Evolutionary conservation across 495 filamentous ascomycete genomes (phyloP), one percentile per base, ranked within the genome.

Genomic region (Pyrenula aspistea): DNA sequence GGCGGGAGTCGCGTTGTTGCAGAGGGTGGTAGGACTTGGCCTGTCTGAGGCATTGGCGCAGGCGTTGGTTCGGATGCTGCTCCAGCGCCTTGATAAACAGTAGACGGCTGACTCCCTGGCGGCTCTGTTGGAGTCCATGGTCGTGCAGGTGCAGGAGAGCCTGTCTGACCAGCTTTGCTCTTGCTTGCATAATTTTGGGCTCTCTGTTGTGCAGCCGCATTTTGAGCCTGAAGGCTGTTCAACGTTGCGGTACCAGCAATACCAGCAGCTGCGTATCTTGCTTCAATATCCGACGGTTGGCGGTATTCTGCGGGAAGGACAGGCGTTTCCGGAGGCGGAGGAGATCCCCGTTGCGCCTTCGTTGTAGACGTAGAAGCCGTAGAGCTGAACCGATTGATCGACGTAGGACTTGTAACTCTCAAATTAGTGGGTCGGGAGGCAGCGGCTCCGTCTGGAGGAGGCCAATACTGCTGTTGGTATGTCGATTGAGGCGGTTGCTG

Each of bases 81-180:
- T 48, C 74, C 84, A 12, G 78, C 75, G 22, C 93, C 93, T 68
- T 97, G 93, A 62, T 96, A 98, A 1, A 94, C 86, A 0, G 89
- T 90, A 2, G 93, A 91, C 25, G 93, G 91, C 56, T 90, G 83
- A 56, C 83, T 85, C 3, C 88, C 93, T 1, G 93, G 91, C 55
- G 85, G 77, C 66, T 98, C 93, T 24, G 93, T 97, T 0, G 93
- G 93, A 19, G 94, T 98, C 93, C 93, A 98, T 51, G 91, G 91
- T 54, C 92, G 79, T 47, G 79, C 75, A 10, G 81, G 74, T 10
- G 73, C 73, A 55, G 70, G 62, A 55, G 71, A 70, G 22, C 65
- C 65, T 31, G 68, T 63, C 49, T 72, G 73, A 25, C 64, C 65
- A 21, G 67, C 66, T 21, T 75, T 74, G 20, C 75, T 67, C 54